Percentiles rank a stretch among this genome's conserved stretches.
phyloP scores from a whole-genome alignment of 2,329 filamentous ascomycete species.

The Exophiala bonariae region DNA sequence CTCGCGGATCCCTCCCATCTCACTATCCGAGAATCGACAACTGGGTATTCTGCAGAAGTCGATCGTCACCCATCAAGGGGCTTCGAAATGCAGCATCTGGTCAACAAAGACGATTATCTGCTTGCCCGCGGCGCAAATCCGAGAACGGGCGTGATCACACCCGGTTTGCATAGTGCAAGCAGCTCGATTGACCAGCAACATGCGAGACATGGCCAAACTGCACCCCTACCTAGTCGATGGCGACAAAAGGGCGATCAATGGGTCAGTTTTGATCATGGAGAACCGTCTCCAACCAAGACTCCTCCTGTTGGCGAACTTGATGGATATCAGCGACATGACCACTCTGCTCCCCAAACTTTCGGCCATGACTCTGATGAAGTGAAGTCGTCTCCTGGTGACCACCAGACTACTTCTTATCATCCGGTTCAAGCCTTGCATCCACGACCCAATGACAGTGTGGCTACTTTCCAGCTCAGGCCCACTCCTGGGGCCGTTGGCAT shows the following conservation, averaged over 20 bases:
- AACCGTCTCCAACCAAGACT: conserved; percentile 26
- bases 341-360: neutral
- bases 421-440: neutral
- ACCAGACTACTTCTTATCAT: neutral
- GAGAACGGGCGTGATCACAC: conserved; percentile 39
- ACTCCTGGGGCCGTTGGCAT: neutral
- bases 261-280: conserved; percentile 33
- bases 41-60: too few relatives aligned
- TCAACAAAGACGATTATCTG: conserved; percentile 36
- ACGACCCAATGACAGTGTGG: neutral
- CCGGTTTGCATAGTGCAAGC: conserved; percentile 31
- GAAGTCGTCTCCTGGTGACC: neutral
- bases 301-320: conserved; percentile 2
- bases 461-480: neutral
- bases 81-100: conserved; percentile 17
- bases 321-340: neutral
- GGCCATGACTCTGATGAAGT: neutral
- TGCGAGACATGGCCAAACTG: conserved; percentile 12
- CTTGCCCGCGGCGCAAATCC: conserved; percentile 35
- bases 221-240: conserved; percentile 31
- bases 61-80: neutral
- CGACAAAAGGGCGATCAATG: conserved; percentile 37
- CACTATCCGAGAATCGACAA: too few relatives aligned
- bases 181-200: conserved; percentile 25
- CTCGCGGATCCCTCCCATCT: too few relatives aligned